Evolutionary conservation across 768 basidiomycete genomes (phyloP), one percentile per base, ranked within the genome.

Genomic region (Tubosaeta sp.): DNA sequence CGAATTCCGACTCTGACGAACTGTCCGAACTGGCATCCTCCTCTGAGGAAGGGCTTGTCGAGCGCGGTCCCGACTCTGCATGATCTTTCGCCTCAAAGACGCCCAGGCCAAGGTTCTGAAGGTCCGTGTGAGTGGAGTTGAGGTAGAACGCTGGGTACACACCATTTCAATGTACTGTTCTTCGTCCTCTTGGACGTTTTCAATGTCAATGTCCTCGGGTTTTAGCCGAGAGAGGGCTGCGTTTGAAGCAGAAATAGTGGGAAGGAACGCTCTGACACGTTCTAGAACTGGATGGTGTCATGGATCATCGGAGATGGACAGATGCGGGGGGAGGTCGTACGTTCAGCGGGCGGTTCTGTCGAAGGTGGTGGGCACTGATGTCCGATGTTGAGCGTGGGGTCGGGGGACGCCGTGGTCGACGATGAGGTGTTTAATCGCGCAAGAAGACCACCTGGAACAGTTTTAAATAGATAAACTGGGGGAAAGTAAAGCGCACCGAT

Each of bases 91-190:
- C 70, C 60, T 82, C 80, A 56, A 83, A 83, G 10, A 86, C 70
- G 18, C 84, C 84, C 0, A 86, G 71, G 16, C 84, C 84, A 27
- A 86, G 76, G 61, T 84, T 81, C 84, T 86, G 64, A 35, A 18
- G 5, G 29, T 14, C 6, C 9, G 22, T 16, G 14, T 14, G 3
- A n/a, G 36, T 11, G 9, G 13, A 24, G 42, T 0, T n/a, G 34
- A 36, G 45, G 35, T 46, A 45, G 1, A 3, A 38, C 36, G 22
- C 16, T 1, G 18, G 39, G 16, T 25, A 49, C 54, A 59, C 69
- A 82, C 84, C 83, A 87, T 86, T 64, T 87, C 78, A 56, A 88
- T 83, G 61, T 84, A 80, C 51, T 67, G 74, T 1, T 71, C 73
- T 45, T 71, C 72, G n/a, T 69, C 70, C 19, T 69, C 72, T 7